Conservation (phyloP, 164 flowering plant genomes). For the Nelumbo lutea region DNA sequence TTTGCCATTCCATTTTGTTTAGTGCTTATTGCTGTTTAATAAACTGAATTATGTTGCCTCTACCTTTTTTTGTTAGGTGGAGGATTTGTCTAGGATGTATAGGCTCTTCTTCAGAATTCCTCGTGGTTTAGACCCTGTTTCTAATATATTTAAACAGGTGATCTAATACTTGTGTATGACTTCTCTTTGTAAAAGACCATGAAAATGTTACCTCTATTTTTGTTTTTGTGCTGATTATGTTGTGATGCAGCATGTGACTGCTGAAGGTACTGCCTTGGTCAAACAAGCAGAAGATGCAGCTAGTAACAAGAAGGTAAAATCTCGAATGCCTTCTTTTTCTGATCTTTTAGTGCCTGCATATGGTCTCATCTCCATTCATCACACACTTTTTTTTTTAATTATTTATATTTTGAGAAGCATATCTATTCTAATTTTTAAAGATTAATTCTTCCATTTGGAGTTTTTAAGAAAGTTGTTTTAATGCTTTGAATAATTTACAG, state of each 20-base stretch:
- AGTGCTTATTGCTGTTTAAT: not conserved
- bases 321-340: not conserved
- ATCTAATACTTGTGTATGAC: not conserved
- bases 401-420: not conserved
- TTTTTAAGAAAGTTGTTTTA: no score
- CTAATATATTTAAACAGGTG: conserved; percentile 83
- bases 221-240: not conserved
- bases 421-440: not conserved
- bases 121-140: conserved; percentile 76
- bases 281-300: conserved; percentile 98
- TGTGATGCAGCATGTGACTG: conserved; percentile 78
- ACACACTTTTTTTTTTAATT: no score
- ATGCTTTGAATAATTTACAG: no score
- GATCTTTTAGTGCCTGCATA: no score
- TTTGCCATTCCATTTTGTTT: no score
- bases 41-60: not conserved
- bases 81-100: conserved; percentile 90
- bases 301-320: conserved; percentile 70
- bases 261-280: conserved; percentile 88
- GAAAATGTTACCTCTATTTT: not conserved
- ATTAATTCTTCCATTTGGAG: not conserved
- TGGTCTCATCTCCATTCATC: no score
- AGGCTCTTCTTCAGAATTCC: conserved; percentile 73
- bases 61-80: conserved; percentile 27
- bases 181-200: not conserved